phyloP scores from a whole-genome alignment of 2,329 filamentous ascomycete genomes.

The Hymenoscyphus repandus region DNA sequence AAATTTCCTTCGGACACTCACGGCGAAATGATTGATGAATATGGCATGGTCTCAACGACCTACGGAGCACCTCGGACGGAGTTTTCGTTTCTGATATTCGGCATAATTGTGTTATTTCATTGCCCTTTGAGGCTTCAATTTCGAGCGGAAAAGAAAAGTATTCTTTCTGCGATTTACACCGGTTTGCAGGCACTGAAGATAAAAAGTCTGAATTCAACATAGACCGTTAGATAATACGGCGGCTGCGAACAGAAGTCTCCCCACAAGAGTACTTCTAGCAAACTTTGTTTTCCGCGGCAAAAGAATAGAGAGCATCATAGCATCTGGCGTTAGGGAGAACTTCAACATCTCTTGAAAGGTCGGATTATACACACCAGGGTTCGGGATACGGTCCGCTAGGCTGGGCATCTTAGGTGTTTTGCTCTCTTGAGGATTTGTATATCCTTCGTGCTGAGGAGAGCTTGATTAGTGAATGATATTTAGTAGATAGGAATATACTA shows the following conservation, averaged over 20 bases:
- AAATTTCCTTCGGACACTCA: slow-evolving; percentile 26
- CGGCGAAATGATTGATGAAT: slow-evolving; percentile 31
- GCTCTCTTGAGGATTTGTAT: not conserved
- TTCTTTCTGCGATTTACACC: slow-evolving; percentile 11
- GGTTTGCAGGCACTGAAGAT: slow-evolving; percentile 19
- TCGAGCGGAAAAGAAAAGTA: slow-evolving; percentile 16
- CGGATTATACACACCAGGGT: slow-evolving; percentile 5
- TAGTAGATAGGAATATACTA: too few relatives aligned
- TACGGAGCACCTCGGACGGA: slow-evolving; percentile 22
- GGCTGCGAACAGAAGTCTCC: slow-evolving; percentile 1
- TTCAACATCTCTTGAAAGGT: slow-evolving; percentile 33
- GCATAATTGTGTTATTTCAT: slow-evolving; percentile 12
- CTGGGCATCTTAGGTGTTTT: not conserved
- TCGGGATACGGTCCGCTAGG: not conserved
- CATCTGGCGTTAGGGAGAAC: slow-evolving; percentile 33
- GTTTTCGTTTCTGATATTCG: slow-evolving; percentile 18
- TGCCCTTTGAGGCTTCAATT: slow-evolving; percentile 1
- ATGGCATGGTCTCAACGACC: slow-evolving; percentile 33
- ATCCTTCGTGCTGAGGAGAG: not conserved
- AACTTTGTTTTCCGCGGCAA: slow-evolving; percentile 11
- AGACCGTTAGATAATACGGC: slow-evolving; percentile 31
- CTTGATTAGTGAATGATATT: not conserved
- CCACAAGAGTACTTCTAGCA: slow-evolving; percentile 9
- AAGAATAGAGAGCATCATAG: slow-evolving; percentile 26
- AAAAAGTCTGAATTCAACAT: slow-evolving; percentile 34